Conservation (phyloP, 2,329 filamentous ascomycete genomes). For the Fusarium secorum region DNA sequence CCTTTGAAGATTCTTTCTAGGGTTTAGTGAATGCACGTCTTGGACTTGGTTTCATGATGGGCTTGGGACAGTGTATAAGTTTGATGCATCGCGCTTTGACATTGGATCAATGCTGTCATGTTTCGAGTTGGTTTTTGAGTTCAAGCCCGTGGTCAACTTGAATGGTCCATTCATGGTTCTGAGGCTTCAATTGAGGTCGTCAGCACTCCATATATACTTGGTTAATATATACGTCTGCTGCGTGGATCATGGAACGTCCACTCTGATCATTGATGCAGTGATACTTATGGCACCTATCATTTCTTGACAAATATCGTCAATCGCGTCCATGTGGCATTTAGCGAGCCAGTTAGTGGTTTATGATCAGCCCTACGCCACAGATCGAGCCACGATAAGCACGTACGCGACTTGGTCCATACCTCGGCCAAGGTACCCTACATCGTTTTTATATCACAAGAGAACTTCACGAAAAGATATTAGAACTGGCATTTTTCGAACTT, state of each 20-base stretch:
- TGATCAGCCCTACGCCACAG: not conserved
- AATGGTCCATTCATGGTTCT: not conserved
- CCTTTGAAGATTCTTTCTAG: not conserved
- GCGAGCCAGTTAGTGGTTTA: not conserved
- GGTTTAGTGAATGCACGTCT: not conserved
- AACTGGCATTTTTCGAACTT: accelerated
- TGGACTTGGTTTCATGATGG: not conserved
- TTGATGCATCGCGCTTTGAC: not conserved
- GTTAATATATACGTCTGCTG: not conserved
- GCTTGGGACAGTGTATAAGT: not conserved
- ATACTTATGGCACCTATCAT: not conserved
- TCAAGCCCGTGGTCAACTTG: accelerated
- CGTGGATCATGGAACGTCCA: not conserved
- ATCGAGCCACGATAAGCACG: not conserved
- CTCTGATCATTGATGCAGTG: not conserved
- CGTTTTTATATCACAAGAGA: not conserved
- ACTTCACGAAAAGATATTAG: accelerated
- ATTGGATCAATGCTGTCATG: not conserved
- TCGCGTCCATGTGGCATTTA: not conserved
- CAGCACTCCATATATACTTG: not conserved
- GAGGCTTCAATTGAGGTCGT: not conserved
- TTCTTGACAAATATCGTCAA: not conserved
- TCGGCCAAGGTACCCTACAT: conserved; percentile 12
- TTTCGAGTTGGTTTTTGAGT: no score
- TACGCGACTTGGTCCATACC: not conserved